Evolutionary conservation across 2,329 filamentous ascomycete species (phyloP).

Genomic region (Ophiocordyceps camponoti-floridani): DNA sequence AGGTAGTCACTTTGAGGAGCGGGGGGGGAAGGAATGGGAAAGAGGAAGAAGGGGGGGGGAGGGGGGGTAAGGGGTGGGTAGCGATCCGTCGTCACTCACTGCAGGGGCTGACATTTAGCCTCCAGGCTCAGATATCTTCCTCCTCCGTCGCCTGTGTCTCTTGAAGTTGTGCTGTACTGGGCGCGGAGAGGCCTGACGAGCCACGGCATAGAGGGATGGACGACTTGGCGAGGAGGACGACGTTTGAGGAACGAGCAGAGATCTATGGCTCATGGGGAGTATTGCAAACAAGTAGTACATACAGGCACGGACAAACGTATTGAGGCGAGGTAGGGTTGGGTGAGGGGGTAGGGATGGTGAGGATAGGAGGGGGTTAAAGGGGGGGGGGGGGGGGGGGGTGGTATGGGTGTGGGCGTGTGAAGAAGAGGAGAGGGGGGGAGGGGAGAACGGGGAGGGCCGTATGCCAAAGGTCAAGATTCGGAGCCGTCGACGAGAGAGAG

Average conservation of each 20-base stretch:
- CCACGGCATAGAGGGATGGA: no score
- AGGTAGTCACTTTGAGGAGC: background rate
- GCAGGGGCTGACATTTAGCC: slow-evolving; percentile 8
- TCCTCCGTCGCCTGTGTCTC: no score
- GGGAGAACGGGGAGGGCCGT: background rate
- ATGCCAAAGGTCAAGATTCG: background rate
- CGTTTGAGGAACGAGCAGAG: background rate
- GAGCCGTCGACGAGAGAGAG: background rate
- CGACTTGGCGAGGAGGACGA: background rate
- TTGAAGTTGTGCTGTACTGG: no score
- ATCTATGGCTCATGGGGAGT: background rate
- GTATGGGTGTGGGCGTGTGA: no score
- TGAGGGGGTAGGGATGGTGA: no score
- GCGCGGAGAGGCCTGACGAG: no score
- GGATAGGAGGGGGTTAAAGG: no score
- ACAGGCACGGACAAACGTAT: background rate
- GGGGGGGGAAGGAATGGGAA: background rate
- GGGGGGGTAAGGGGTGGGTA: background rate
- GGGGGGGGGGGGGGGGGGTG: no score
- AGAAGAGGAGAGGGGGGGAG: no score
- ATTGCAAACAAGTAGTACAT: background rate
- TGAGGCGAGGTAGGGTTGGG: background rate
- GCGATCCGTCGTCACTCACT: slow-evolving; percentile 4
- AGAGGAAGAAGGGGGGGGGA: background rate
- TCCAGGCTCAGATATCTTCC: background rate